Evolutionary conservation across 176 grass and related monocot species (phyloP).

Genomic region (Lolium rigidum): DNA sequence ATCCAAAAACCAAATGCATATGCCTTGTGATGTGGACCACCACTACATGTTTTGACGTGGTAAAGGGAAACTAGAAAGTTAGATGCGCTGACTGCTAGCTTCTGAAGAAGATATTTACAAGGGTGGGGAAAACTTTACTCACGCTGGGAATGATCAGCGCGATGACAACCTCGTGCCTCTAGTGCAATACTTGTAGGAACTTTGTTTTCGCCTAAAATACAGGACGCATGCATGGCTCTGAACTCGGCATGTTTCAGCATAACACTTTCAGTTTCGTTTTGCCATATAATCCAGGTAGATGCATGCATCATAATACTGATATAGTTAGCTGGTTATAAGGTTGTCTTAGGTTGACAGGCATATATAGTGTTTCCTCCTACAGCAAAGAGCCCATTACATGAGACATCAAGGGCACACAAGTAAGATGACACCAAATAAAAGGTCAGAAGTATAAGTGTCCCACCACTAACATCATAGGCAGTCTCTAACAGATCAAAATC

Average conservation of each 20-base stretch:
- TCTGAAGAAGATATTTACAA: slow-evolving; percentile 44
- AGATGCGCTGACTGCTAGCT: slow-evolving; percentile 33
- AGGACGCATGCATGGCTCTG: not conserved
- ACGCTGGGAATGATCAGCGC: slow-evolving; percentile 19
- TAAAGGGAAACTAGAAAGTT: slow-evolving; percentile 45
- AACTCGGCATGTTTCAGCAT: slow-evolving; percentile 23
- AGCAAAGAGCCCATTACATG: not conserved
- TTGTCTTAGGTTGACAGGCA: slow-evolving; percentile 23
- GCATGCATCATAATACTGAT: slow-evolving; percentile 21
- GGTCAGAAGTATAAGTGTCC: slow-evolving; percentile 33
- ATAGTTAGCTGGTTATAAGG: slow-evolving; percentile 7
- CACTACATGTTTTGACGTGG: slow-evolving; percentile 38
- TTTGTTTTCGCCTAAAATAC: slow-evolving; percentile 25
- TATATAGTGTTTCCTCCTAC: not conserved
- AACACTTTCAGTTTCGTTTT: not conserved
- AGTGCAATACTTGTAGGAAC: slow-evolving; percentile 31
- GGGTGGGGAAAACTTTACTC: slow-evolving; percentile 39
- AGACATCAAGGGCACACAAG: slow-evolving; percentile 7
- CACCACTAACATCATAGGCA: no score
- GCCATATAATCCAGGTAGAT: not conserved
- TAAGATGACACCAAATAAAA: slow-evolving; percentile 3
- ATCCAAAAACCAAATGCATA: slow-evolving; percentile 40
- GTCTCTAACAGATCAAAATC: no score
- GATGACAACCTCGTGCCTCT: slow-evolving; percentile 27
- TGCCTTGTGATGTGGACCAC: slow-evolving; percentile 56